Evolutionary conservation across 1,284 basidiomycete species (phyloP).

Genomic region (Leucoagaricus sp.): DNA sequence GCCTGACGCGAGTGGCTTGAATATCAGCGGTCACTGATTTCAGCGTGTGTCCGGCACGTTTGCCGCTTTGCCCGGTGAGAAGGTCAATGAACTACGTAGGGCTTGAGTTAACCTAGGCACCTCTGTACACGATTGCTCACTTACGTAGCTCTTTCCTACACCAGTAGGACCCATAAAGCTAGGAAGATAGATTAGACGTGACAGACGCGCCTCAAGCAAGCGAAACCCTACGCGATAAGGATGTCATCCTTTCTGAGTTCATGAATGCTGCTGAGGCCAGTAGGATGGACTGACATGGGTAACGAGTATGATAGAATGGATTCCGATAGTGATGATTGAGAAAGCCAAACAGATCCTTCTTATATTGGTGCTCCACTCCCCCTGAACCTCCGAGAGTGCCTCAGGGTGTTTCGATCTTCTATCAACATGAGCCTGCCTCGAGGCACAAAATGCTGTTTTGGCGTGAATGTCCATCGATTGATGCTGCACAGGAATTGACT

Average conservation of each 20-base stretch:
- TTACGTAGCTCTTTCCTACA: constrained; percentile 7
- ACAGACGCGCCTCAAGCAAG: not conserved
- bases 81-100: constrained; percentile 12
- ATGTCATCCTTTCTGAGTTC: constrained; percentile 9
- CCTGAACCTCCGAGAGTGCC: not conserved
- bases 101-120: not conserved
- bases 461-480: not conserved
- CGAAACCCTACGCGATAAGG: constrained; percentile 14
- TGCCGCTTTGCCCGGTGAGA: constrained; percentile 2
- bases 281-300: no score
- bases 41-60: constrained; percentile 3
- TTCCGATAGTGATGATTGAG: no score
- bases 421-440: constrained; percentile 2
- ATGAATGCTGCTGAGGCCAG: not conserved
- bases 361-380: no score
- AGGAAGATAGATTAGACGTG: not conserved
- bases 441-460: not conserved
- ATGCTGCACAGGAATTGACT: not conserved
- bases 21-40: constrained; percentile 9
- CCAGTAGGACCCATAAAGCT: constrained; percentile 17
- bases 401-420: not conserved
- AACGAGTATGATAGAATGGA: no score
- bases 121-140: not conserved
- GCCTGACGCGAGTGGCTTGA: constrained; percentile 7
- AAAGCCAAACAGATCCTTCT: no score